Conservation (phyloP, 2,329 filamentous ascomycete species). For the Colletotrichum tanaceti region DNA sequence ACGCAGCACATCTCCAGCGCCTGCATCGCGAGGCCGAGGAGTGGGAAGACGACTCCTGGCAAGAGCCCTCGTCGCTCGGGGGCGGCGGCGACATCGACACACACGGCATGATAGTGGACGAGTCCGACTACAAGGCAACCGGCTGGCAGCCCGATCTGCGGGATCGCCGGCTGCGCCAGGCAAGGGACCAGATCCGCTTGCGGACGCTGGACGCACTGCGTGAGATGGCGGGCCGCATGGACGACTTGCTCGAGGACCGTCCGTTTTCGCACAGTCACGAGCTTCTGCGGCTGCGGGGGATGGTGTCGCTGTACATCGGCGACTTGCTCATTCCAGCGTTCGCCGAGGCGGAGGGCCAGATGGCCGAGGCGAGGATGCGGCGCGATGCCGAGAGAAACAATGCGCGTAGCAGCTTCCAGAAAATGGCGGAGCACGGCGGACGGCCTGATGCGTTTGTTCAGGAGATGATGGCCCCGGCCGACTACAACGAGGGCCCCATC, state of each 20-base stretch:
- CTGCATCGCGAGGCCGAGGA: constrained; percentile 50
- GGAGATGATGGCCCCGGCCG: constrained; percentile 46
- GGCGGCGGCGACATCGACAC: constrained; percentile 28
- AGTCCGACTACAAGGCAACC: constrained; percentile 43
- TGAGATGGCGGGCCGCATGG: constrained; percentile 75
- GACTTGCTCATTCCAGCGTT: constrained; percentile 68
- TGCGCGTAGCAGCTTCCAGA: constrained; percentile 54
- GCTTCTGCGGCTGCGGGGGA: constrained; percentile 77
- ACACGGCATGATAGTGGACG: constrained; percentile 38
- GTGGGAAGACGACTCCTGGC: constrained; percentile 44
- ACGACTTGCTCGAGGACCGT: constrained; percentile 74
- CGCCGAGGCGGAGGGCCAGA: constrained; percentile 47
- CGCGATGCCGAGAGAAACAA: constrained; percentile 48
- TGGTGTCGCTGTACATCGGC: constrained; percentile 79
- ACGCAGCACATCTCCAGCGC: constrained; percentile 56
- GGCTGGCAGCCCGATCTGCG: constrained; percentile 38
- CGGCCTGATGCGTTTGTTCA: constrained; percentile 49
- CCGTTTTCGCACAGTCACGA: constrained; percentile 77
- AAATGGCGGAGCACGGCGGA: constrained; percentile 49
- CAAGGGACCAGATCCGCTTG: constrained; percentile 55
- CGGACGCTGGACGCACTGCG: constrained; percentile 69
- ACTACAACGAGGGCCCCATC: constrained; percentile 44
- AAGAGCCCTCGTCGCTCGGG: constrained; percentile 29
- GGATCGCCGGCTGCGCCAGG: constrained; percentile 44
- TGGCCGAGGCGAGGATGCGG: constrained; percentile 45